These are phyloP conservation scores for Komagataea norvegica DNA, from an alignment of 1,139 yeast genomes.

Conservation along the genomic window DNA sequence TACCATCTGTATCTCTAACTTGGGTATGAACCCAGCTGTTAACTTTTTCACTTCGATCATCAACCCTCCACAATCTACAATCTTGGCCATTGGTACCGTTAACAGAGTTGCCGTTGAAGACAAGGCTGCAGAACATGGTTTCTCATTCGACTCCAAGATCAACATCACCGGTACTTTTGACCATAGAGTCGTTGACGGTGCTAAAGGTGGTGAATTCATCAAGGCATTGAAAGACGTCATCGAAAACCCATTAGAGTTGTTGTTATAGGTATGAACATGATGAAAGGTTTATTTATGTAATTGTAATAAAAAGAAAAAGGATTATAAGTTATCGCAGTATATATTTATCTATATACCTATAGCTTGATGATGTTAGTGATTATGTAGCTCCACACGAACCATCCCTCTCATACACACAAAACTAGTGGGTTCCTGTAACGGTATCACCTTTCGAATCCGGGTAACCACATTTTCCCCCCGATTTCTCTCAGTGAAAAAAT, in stretches of 20 bases:
- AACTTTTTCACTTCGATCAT: conserved; percentile 89
- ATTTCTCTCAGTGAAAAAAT: neutral
- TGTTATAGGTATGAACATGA: conserved; percentile 42
- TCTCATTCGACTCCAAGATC: conserved; percentile 86
- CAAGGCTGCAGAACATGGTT: conserved; percentile 83
- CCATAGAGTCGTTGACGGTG: conserved; percentile 97
- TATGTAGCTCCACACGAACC: too few species aligned
- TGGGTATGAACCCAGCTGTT: conserved; percentile 98
- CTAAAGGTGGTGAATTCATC: conserved; percentile 95
- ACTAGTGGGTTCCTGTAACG: too few species aligned
- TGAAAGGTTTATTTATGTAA: conserved; percentile 3
- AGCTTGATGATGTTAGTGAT: neutral
- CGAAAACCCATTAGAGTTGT: conserved; percentile 93
- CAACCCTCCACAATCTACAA: conserved; percentile 96
- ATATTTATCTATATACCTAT: too few species aligned
- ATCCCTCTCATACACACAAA: too few species aligned
- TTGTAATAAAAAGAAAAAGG: conserved; percentile 1
- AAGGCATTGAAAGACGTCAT: conserved; percentile 84
- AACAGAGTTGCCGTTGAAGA: conserved; percentile 94
- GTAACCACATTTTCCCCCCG: too few species aligned
- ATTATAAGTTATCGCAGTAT: too few species aligned
- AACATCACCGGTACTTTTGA: conserved; percentile 95
- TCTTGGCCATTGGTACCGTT: conserved; percentile 89
- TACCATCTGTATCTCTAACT: conserved; percentile 94
- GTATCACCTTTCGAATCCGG: too few species aligned